Percentiles rank a stretch among this genome's conserved stretches.
phyloP scores from a whole-genome alignment of 805 yeast species.

The Candida lessepsii region DNA sequence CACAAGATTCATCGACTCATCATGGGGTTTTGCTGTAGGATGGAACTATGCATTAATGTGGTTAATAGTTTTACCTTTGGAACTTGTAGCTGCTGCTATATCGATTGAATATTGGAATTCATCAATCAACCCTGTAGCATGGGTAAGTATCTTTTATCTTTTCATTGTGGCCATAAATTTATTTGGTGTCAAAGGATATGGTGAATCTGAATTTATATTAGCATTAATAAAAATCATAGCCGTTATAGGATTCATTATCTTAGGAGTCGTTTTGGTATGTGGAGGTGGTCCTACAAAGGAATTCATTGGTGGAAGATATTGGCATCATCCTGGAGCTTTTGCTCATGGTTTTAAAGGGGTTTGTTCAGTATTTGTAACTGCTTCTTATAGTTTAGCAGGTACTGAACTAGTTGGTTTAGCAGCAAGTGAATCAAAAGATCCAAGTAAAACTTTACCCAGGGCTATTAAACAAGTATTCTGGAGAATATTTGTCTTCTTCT shows the following conservation, averaged over 20 bases:
- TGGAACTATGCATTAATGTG: constrained; percentile 40
- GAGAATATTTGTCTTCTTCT: constrained; percentile 42
- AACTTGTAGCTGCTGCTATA: constrained; percentile 40
- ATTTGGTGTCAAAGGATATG: constrained; percentile 39
- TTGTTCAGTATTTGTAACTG: constrained; percentile 37
- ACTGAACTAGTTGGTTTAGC: constrained; percentile 40
- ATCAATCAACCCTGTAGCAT: constrained; percentile 34
- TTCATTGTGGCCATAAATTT: constrained; percentile 28
- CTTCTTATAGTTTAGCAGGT: constrained; percentile 37
- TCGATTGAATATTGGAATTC: constrained; percentile 35
- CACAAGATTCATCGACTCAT: constrained; percentile 35
- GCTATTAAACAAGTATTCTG: constrained; percentile 46
- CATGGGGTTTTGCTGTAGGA: constrained; percentile 43
- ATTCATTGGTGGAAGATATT: constrained; percentile 33
- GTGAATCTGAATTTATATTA: constrained; percentile 35
- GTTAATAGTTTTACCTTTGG: constrained; percentile 37
- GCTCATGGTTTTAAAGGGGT: constrained; percentile 40
- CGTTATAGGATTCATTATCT: constrained; percentile 35
- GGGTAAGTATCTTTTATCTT: constrained; percentile 36
- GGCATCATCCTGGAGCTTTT: constrained; percentile 34
- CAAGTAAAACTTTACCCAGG: constrained; percentile 37
- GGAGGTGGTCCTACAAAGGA: constrained; percentile 40
- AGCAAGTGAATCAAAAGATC: constrained; percentile 40
- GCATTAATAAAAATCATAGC: constrained; percentile 34
- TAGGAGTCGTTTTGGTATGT: constrained; percentile 35